Evolutionary conservation across 2,329 filamentous ascomycete genomes (phyloP).

Genomic region (Aspergillus chevalieri): DNA sequence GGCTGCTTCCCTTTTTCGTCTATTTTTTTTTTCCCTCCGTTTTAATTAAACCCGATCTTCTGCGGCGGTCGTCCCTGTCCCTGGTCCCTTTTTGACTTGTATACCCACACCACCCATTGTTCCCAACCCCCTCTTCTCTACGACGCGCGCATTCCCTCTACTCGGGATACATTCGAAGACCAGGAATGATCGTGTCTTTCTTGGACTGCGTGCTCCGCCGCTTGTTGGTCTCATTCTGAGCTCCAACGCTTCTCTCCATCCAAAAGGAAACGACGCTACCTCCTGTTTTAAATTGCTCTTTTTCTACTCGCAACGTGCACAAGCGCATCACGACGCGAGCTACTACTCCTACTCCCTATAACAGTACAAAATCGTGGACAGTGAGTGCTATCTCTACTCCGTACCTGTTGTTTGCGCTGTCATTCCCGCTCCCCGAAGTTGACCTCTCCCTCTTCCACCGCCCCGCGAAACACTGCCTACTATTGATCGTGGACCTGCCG

Average conservation of each 20-base stretch:
- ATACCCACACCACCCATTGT: too few relatives aligned
- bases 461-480: background rate
- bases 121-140: constrained; percentile 4
- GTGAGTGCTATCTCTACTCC: background rate
- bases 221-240: constrained; percentile 29
- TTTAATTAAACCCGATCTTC: too few relatives aligned
- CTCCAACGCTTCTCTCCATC: constrained; percentile 14
- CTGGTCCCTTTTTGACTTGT: too few relatives aligned
- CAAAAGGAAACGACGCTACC: background rate
- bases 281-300: too few relatives aligned
- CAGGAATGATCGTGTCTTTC: constrained; percentile 24
- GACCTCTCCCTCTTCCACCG: background rate
- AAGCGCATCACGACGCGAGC: too few relatives aligned
- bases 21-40: too few relatives aligned
- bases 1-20: too few relatives aligned
- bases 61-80: too few relatives aligned
- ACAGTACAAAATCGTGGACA: background rate
- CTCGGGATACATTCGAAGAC: constrained; percentile 4
- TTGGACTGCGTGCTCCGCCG: constrained; percentile 29
- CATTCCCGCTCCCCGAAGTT: background rate
- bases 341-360: background rate
- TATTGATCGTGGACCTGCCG: background rate
- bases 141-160: background rate
- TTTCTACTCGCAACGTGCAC: too few relatives aligned
- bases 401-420: background rate